phyloP scores from a whole-genome alignment of 345 rosid genomes.

The Eucalyptus erythrocorys region DNA sequence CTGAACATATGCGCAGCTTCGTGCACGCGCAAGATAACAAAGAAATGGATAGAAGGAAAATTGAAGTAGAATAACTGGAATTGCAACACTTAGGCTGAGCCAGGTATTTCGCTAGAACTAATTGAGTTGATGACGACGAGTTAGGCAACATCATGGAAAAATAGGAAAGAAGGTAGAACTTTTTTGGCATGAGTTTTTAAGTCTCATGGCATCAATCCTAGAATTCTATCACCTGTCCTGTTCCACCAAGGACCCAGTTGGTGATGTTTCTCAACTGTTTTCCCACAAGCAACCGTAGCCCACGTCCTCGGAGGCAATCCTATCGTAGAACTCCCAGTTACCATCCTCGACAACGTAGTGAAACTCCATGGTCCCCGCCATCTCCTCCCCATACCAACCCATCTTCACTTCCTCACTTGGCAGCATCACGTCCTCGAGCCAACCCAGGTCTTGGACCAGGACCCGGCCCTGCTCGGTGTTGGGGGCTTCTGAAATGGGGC shows the following conservation, averaged over 20 bases:
- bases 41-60: background rate
- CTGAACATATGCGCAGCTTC: too few relatives aligned
- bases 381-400: conserved; percentile 2
- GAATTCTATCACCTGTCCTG: background rate
- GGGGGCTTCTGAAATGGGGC: background rate
- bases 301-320: background rate
- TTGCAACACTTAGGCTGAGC: background rate
- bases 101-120: background rate
- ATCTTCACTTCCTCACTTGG: background rate
- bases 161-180: background rate
- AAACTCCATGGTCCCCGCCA: background rate
- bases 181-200: background rate
- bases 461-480: background rate
- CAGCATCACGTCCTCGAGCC: background rate
- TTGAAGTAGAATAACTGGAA: background rate
- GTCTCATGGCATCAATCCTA: background rate
- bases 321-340: background rate
- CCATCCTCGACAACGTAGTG: background rate
- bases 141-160: background rate
- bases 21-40: background rate
- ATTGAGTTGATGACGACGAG: background rate
- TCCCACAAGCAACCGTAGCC: conserved; percentile 8
- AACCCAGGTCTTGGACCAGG: background rate
- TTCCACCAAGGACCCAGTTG: background rate
- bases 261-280: background rate